These are phyloP conservation scores for Sungouiella thailandica DNA, from an alignment of 805 yeast genomes.

Conservation along the genomic window DNA sequence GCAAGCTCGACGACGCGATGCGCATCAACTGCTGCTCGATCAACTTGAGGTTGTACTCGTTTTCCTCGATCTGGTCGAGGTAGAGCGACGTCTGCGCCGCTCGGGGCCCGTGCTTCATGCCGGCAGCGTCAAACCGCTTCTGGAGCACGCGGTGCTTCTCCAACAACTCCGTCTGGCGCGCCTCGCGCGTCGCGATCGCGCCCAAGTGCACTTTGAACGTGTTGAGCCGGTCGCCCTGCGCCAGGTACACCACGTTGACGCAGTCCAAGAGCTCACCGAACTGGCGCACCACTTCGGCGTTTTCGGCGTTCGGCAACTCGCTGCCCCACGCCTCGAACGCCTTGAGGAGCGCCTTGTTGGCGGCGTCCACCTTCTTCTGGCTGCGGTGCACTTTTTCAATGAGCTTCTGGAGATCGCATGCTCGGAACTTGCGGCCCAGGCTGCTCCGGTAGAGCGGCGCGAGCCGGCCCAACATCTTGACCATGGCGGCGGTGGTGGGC, in stretches of 20 bases:
- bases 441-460: constrained; percentile 3
- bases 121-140: constrained; percentile 36
- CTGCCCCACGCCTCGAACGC: constrained; percentile 11
- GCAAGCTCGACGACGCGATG: constrained; percentile 42
- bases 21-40: constrained; percentile 48
- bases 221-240: constrained; percentile 39
- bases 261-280: constrained; percentile 10
- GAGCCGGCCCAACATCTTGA: constrained; percentile 14
- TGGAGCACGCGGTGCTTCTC: constrained; percentile 33
- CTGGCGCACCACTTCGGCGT: constrained; percentile 8
- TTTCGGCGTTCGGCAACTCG: constrained; percentile 12
- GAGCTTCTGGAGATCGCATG: constrained; percentile 12
- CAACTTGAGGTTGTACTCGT: constrained; percentile 45
- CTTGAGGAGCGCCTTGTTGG: constrained; percentile 11
- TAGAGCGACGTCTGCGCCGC: constrained; percentile 39
- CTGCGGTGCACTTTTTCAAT: constrained; percentile 26
- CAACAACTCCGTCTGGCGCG: constrained; percentile 38
- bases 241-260: constrained; percentile 18
- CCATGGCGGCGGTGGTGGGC: constrained; percentile 17
- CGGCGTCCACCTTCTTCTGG: constrained; percentile 27
- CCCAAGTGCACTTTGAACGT: constrained; percentile 38
- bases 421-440: constrained; percentile 3
- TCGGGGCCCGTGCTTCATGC: constrained; percentile 39
- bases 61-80: constrained; percentile 49
- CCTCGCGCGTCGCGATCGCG: constrained; percentile 48